These are phyloP conservation scores for Beta macrorhiza DNA, from an alignment of 179 eudicot genomes.

Conservation along the genomic window DNA sequence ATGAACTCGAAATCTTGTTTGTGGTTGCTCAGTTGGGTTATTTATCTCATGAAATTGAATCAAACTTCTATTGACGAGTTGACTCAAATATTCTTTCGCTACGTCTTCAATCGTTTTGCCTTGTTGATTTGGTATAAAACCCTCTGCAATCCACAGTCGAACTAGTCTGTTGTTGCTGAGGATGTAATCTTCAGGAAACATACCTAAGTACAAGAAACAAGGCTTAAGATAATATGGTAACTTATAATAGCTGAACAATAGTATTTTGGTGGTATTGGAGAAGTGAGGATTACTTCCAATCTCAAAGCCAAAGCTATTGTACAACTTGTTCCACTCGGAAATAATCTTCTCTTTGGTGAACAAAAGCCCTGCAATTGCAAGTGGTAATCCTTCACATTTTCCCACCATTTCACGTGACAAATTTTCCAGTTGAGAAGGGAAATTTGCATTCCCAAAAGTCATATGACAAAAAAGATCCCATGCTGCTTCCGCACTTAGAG, in stretches of 20 bases:
- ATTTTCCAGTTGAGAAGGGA: neutral
- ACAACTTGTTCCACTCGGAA: neutral
- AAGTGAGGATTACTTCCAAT: neutral
- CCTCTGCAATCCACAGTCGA: neutral
- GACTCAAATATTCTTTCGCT: neutral
- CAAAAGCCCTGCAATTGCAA: neutral
- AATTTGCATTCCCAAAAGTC: neutral
- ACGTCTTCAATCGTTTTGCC: neutral
- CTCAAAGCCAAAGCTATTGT: neutral
- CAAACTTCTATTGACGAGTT: neutral
- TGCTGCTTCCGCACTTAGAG: neutral
- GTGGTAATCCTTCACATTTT: neutral
- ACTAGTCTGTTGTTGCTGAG: neutral
- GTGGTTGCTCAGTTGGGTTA: neutral
- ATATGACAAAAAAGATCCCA: neutral
- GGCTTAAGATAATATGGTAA: neutral
- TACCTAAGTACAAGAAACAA: neutral
- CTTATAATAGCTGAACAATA: neutral
- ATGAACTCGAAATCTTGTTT: neutral
- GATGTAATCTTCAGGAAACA: neutral
- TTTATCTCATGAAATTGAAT: neutral
- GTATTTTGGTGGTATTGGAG: neutral
- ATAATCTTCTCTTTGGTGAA: neutral
- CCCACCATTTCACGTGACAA: neutral
- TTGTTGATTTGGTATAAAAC: neutral